These are phyloP conservation scores for Tetraselmis chui DNA, from an alignment of 139 green algal species.

Conservation along the genomic window DNA sequence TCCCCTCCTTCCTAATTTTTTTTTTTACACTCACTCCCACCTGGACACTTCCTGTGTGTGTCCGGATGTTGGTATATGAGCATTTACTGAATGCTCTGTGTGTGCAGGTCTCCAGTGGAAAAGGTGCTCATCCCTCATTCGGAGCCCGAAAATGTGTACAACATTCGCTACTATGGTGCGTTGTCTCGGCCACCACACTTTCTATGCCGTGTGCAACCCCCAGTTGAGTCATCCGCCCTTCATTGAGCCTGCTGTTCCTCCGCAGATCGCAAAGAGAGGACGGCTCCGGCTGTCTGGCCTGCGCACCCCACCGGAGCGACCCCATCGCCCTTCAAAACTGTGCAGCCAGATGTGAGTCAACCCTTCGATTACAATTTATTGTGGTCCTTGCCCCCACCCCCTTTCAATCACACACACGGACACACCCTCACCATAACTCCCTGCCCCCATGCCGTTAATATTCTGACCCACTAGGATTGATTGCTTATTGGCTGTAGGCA, in stretches of 20 bases:
- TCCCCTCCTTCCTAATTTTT: too few relatives aligned
- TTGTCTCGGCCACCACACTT: too few relatives aligned
- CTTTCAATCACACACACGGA: too few relatives aligned
- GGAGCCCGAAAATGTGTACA: not conserved
- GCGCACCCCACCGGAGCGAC: not conserved
- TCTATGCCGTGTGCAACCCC: not conserved
- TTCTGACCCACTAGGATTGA: too few relatives aligned
- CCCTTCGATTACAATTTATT: too few relatives aligned
- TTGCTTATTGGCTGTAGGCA: not conserved
- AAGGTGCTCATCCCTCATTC: not conserved
- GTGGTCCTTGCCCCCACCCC: too few relatives aligned
- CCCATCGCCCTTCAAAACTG: not conserved
- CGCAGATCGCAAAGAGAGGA: not conserved
- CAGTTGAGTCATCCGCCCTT: not conserved
- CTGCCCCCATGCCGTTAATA: not conserved
- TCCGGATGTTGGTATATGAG: too few relatives aligned
- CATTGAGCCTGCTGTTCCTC: not conserved
- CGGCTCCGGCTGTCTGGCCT: not conserved
- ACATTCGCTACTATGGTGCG: not conserved
- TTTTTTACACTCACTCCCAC: too few relatives aligned
- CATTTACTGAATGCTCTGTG: too few relatives aligned
- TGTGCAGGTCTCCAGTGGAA: not conserved
- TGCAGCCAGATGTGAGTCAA: not conserved
- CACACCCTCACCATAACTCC: not conserved
- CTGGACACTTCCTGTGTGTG: too few relatives aligned